A percentile compares a stretch with the other conserved stretches of the same genome.
Evolutionary conservation across 768 basidiomycete species (phyloP).

Genomic region (Favolaschia claudopus): DNA sequence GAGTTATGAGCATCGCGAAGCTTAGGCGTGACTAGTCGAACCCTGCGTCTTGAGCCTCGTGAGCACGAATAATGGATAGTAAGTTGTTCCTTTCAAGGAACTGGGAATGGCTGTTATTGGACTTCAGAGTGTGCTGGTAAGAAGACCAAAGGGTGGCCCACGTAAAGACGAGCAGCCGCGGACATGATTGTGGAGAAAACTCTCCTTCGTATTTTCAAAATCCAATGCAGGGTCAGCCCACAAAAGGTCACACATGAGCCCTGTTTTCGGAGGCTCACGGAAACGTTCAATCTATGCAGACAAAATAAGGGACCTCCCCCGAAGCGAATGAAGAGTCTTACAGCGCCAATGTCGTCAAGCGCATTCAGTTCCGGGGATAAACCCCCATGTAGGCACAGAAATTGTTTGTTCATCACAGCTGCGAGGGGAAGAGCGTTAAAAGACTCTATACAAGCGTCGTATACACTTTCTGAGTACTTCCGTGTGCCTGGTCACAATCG

Average conservation of each 20-base stretch:
- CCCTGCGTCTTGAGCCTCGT: constrained; percentile 99
- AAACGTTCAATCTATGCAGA: constrained; percentile 88
- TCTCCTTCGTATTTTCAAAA: constrained; percentile 92
- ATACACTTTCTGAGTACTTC: constrained; percentile 96
- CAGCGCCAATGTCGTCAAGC: constrained; percentile 90
- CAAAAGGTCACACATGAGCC: constrained; percentile 97
- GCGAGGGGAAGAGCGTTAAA: constrained; percentile 96
- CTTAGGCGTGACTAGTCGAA: constrained; percentile 35
- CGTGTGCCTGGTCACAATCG: constrained; percentile 79
- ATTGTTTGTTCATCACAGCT: constrained; percentile 99
- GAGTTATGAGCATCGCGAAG: background rate
- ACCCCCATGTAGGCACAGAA: constrained; percentile 97
- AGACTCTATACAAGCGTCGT: constrained; percentile 97
- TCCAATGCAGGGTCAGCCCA: constrained; percentile 99
- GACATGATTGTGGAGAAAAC: constrained; percentile 95
- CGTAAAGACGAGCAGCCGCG: constrained; percentile 92
- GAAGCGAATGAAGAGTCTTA: constrained; percentile 45
- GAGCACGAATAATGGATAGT: constrained; percentile 95
- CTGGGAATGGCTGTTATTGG: constrained; percentile 79
- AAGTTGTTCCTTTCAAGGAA: constrained; percentile 98
- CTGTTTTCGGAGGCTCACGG: constrained; percentile 96
- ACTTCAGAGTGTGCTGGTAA: background rate
- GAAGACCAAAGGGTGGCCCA: constrained; percentile 30
- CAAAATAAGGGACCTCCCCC: background rate
- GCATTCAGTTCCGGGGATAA: constrained; percentile 95